Base-by-base conservation (phyloP, 2,329 filamentous ascomycete species). In the Dactylellina leptospora region DNA sequence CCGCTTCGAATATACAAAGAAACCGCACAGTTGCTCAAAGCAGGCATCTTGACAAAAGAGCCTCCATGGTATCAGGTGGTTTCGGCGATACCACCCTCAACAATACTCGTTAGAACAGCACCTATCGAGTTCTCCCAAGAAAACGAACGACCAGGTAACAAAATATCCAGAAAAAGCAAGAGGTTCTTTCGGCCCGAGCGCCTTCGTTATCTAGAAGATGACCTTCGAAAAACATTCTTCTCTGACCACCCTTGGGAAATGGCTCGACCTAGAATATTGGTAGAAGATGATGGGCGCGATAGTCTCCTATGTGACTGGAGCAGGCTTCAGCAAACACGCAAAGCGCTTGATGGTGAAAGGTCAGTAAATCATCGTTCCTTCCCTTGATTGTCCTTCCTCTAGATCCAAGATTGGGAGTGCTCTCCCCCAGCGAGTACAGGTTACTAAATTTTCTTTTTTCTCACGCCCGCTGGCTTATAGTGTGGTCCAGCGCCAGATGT, bases 191-290 rank as follows among this genome's bases (percentile, higher is more conserved):
- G 88, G 76, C 95, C 95, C 1, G 86, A 92, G 75, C 81, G 83
- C 66, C 88, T 99, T 74, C 82, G 82, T 59, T 97, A 95, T 79
- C 86, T 90, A 71, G 95, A 99, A 80, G 95, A 99, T 81, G 81
- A 82, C 71, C 83, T 99, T 77, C 88, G 95, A 74, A 84, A 82
- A 75, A 86, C 88, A 25, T 99, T 97, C 82, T 99, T 91, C 83
- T 87, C 85, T 78, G 93, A 99, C 80, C 95, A 99, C 79, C 95
- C 95, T 3, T 99, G 95, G 95, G 95, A 99, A 81, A 82, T 99
- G 78, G 95, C 95, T 16, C 85, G 93, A 74, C 95, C 95, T 60
- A 85, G 91, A 76, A 84, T 96, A 68, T 83, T 99, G 48, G 82
- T 97, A 8, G 95, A 99, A 81, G 83, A 88, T 76, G 90, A 93